phyloP scores from a whole-genome alignment of 139 green algal genomes.

The Chlamydomonas schloesseri region DNA sequence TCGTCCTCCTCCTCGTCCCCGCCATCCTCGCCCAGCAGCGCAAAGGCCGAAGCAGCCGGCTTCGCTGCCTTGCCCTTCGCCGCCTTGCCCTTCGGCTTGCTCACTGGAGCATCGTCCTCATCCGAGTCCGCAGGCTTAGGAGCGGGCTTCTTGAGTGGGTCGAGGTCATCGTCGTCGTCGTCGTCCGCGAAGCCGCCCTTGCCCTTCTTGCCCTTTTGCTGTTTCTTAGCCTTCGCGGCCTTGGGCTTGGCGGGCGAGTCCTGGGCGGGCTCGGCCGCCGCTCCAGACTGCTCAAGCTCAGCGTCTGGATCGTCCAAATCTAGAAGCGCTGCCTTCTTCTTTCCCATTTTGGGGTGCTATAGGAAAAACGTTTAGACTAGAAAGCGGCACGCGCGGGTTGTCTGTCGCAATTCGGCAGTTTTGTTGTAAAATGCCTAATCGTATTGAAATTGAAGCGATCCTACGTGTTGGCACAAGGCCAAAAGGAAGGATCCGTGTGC shows the following conservation, averaged over 20 bases:
- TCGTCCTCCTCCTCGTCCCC: slow-evolving; percentile 55
- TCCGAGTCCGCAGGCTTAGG: slow-evolving; percentile 46
- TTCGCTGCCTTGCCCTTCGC: slow-evolving; percentile 48
- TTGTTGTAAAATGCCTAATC: not conserved
- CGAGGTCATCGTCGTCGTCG: slow-evolving; percentile 72
- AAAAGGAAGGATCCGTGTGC: not conserved
- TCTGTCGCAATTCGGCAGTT: not conserved
- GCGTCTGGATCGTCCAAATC: slow-evolving; percentile 14
- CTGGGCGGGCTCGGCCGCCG: no score
- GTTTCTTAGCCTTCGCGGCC: slow-evolving; percentile 64
- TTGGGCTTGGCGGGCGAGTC: slow-evolving; percentile 13
- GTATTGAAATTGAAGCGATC: no score
- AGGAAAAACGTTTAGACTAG: no score
- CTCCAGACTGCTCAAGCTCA: not conserved
- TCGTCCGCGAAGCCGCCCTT: slow-evolving; percentile 60
- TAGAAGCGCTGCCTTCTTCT: slow-evolving; percentile 45
- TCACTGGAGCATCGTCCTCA: slow-evolving; percentile 55
- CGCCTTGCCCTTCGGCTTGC: slow-evolving; percentile 61
- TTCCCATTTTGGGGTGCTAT: slow-evolving; percentile 42
- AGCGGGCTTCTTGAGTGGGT: slow-evolving; percentile 20
- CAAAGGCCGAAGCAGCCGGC: slow-evolving; percentile 61
- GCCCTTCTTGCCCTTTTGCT: slow-evolving; percentile 77
- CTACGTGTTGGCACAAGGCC: slow-evolving; percentile 14
- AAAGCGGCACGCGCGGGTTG: not conserved
- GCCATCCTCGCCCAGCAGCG: slow-evolving; percentile 61